Evolutionary conservation across 345 rosid genomes (phyloP).

Genomic region (Rhodomyrtus tomentosa): DNA sequence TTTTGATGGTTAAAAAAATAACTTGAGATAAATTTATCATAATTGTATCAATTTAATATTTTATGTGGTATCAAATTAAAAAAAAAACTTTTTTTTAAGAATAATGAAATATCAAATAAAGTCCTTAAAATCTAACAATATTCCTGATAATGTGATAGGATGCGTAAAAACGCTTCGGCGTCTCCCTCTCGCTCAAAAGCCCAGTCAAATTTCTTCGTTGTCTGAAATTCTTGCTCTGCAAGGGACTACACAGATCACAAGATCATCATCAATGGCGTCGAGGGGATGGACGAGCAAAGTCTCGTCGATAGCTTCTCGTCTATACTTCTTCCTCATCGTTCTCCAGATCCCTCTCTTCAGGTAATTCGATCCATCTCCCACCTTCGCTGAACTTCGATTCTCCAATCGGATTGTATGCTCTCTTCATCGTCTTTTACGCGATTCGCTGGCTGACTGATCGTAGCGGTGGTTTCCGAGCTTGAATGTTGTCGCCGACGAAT

Average conservation of each 20-base stretch:
- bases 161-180: background rate
- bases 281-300: conserved; percentile 51
- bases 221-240: background rate
- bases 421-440: background rate
- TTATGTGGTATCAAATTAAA: no score
- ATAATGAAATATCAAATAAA: background rate
- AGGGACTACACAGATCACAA: conserved; percentile 10
- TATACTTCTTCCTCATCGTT: conserved; percentile 68
- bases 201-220: background rate
- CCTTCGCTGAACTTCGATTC: background rate
- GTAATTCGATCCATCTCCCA: conserved; percentile 11
- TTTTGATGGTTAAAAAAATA: no score
- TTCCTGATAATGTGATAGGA: background rate
- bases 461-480: background rate
- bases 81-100: background rate
- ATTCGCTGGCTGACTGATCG: background rate
- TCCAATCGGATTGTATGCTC: background rate
- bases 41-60: no score
- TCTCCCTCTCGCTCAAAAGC: background rate
- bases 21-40: no score
- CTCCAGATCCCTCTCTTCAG: conserved; percentile 96
- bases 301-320: conserved; percentile 45
- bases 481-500: background rate
- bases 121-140: background rate
- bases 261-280: conserved; percentile 10